Percentiles rank a stretch among this genome's conserved stretches.
Evolutionary conservation across 495 filamentous ascomycete species (phyloP).

Genomic region (Corynascus novoguineensis): DNA sequence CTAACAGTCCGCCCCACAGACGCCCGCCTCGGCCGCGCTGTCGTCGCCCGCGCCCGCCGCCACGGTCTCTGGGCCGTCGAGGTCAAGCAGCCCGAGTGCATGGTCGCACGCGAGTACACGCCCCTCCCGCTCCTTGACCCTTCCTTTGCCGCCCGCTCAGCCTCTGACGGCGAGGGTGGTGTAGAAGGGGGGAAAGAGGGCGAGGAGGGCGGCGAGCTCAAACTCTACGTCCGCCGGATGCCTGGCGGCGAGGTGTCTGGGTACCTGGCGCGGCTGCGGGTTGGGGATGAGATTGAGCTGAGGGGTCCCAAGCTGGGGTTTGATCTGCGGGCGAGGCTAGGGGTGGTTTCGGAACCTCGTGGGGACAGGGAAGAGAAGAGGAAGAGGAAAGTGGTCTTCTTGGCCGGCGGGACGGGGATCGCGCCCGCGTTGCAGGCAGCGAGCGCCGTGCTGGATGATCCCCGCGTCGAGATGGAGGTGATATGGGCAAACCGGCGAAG

Average conservation of each 20-base stretch:
- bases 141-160: neutral
- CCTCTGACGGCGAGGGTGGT: neutral
- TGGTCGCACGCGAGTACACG: slow-evolving; percentile 85
- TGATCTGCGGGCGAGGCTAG: slow-evolving; percentile 48
- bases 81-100: slow-evolving; percentile 87
- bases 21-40: slow-evolving; percentile 27
- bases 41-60: too few species aligned
- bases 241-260: slow-evolving; percentile 49
- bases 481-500: slow-evolving; percentile 42
- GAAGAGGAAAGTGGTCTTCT: slow-evolving; percentile 56
- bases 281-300: slow-evolving; percentile 61
- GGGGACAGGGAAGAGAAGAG: neutral
- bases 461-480: slow-evolving; percentile 43
- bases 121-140: slow-evolving; percentile 61
- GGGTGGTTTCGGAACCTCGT: slow-evolving; percentile 3
- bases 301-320: slow-evolving; percentile 74
- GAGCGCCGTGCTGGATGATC: slow-evolving; percentile 45
- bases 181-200: slow-evolving; percentile 39
- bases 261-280: slow-evolving; percentile 59
- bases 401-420: slow-evolving; percentile 92
- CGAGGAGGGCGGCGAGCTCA: slow-evolving; percentile 39
- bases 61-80: slow-evolving; percentile 69
- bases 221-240: slow-evolving; percentile 48
- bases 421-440: slow-evolving; percentile 81
- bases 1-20: slow-evolving; percentile 70